phyloP scores from a whole-genome alignment of 2,329 filamentous ascomycete species.

The Chaetomiaceae sp. region DNA sequence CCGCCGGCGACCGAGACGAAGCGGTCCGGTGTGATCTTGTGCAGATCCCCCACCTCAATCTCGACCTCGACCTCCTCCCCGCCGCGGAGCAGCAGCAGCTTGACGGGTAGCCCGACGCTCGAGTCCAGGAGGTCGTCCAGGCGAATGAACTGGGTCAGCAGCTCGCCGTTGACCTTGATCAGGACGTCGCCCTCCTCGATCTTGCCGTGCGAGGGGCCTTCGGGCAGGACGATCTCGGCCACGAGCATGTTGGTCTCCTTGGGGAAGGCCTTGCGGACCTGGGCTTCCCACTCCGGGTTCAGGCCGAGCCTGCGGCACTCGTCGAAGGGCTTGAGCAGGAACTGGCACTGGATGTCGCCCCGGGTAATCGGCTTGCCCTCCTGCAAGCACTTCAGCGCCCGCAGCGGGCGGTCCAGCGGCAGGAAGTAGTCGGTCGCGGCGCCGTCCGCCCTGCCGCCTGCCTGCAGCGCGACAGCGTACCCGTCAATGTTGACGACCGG shows the following conservation, averaged over 20 bases:
- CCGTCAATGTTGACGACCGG: constrained; percentile 96
- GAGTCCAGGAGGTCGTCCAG: constrained; percentile 90
- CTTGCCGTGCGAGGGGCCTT: constrained; percentile 81
- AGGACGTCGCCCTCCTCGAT: constrained; percentile 93
- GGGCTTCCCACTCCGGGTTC: constrained; percentile 78
- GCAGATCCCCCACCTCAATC: constrained; percentile 80
- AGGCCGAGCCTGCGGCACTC: constrained; percentile 89
- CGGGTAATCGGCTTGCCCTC: constrained; percentile 70
- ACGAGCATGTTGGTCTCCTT: constrained; percentile 96
- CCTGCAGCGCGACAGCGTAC: constrained; percentile 85
- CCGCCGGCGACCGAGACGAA: constrained; percentile 93
- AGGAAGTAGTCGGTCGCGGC: constrained; percentile 98
- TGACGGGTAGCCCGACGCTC: constrained; percentile 73
- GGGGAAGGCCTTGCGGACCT: constrained; percentile 77
- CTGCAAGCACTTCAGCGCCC: constrained; percentile 82
- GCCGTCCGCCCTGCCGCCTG: constrained; percentile 87
- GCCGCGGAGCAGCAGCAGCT: constrained; percentile 79
- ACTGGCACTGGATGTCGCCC: constrained; percentile 97
- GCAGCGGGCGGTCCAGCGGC: constrained; percentile 81
- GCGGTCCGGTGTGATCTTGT: constrained; percentile 90
- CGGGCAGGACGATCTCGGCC: constrained; percentile 87
- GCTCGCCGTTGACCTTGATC: constrained; percentile 86
- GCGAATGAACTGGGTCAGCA: constrained; percentile 88
- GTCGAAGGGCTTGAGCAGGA: constrained; percentile 94
- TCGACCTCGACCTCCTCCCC: constrained; percentile 83